A percentile compares a stretch with the other conserved stretches of the same genome.
Evolutionary conservation across 345 rosid species (phyloP).

Genomic region (Melaleuca quinquenervia): DNA sequence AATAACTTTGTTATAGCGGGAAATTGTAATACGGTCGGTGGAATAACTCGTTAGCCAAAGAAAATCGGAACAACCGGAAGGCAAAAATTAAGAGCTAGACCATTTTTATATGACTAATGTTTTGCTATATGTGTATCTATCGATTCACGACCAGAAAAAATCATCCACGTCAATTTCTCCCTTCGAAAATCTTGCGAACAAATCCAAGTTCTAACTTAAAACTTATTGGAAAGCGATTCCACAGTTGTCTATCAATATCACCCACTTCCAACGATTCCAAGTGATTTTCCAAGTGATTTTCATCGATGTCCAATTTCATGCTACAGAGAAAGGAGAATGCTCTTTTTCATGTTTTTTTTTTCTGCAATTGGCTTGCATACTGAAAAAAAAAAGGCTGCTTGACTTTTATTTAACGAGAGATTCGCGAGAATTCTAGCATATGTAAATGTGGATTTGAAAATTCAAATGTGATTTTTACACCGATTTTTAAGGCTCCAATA

Average conservation of each 20-base stretch:
- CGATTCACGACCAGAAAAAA: background rate
- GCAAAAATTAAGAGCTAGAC: background rate
- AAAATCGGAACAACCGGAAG: background rate
- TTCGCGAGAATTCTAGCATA: background rate
- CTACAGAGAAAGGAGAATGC: background rate
- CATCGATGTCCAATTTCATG: background rate
- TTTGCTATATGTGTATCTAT: background rate
- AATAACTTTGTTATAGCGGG: background rate
- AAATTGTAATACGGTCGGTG: background rate
- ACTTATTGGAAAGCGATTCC: background rate
- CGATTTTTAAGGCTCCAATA: background rate
- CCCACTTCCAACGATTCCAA: background rate
- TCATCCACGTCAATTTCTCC: background rate
- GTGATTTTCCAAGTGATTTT: background rate
- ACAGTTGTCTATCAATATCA: background rate
- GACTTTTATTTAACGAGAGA: background rate
- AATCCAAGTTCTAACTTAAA: background rate
- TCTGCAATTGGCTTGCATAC: background rate
- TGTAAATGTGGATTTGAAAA: background rate
- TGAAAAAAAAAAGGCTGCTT: rapidly evolving
- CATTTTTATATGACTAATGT: background rate
- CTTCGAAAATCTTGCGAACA: background rate
- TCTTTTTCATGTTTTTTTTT: background rate
- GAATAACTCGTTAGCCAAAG: background rate
- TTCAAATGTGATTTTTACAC: too few relatives aligned